Percentiles rank a stretch among this genome's conserved stretches.
Evolutionary conservation across 164 flowering plant species (phyloP).

Genomic region (Aristolochia fimbriata): DNA sequence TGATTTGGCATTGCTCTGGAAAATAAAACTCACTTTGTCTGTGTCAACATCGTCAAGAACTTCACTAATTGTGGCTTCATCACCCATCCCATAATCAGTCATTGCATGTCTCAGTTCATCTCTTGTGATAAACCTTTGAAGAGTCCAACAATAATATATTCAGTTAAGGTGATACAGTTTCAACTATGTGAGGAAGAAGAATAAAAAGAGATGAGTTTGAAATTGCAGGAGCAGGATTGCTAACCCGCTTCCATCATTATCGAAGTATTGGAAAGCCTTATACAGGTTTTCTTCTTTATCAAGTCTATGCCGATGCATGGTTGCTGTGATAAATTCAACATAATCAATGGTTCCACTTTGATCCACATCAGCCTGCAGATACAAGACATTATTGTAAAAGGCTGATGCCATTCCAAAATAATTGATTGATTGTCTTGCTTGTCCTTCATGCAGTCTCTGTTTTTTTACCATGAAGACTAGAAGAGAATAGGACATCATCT

Average conservation of each 20-base stretch:
- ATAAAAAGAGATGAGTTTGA: neutral
- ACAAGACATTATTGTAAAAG: neutral
- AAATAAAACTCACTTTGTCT: slow-evolving; percentile 38
- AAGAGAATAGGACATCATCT: neutral
- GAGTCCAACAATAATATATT: neutral
- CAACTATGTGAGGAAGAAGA: neutral
- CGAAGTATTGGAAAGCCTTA: slow-evolving; percentile 73
- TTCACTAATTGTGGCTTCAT: slow-evolving; percentile 78
- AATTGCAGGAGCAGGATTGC: slow-evolving; percentile 11
- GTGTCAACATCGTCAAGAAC: slow-evolving; percentile 73
- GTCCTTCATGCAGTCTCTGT: neutral
- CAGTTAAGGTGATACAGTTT: neutral
- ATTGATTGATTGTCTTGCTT: neutral
- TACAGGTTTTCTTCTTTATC: slow-evolving; percentile 65
- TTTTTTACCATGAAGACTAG: neutral
- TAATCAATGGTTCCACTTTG: slow-evolving; percentile 75
- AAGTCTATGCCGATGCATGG: slow-evolving; percentile 83
- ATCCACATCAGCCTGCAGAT: slow-evolving; percentile 86
- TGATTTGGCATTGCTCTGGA: neutral
- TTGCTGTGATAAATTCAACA: slow-evolving; percentile 75
- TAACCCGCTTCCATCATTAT: slow-evolving; percentile 78
- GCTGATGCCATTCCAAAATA: neutral
- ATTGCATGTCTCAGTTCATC: slow-evolving; percentile 81
- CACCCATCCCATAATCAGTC: slow-evolving; percentile 73
- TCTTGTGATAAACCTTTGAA: slow-evolving; percentile 68